Evolutionary conservation across 257 asterid species (phyloP).

Genomic region (Lavandula angustifolia): DNA sequence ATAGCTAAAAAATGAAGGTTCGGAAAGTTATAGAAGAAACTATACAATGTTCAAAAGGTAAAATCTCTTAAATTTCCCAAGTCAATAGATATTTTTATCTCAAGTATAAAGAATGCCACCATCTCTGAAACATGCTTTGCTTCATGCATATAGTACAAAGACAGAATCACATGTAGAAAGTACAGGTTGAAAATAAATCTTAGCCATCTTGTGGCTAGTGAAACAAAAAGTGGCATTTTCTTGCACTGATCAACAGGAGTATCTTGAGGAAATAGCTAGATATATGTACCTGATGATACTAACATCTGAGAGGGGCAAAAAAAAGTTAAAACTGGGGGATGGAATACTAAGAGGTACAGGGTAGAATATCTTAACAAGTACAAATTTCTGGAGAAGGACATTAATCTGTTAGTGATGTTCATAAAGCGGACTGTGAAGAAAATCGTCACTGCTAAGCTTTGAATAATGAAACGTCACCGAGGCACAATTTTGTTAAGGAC

Average conservation of each 20-base stretch:
- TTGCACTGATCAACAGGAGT: neutral
- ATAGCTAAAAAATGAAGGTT: neutral
- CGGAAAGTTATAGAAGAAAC: neutral
- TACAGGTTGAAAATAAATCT: neutral
- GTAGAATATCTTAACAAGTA: neutral
- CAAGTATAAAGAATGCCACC: slow-evolving; percentile 18
- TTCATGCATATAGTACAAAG: slow-evolving; percentile 11
- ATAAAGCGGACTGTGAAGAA: neutral
- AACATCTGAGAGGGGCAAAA: neutral
- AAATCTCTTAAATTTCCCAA: slow-evolving; percentile 9
- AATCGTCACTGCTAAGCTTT: slow-evolving; percentile 4
- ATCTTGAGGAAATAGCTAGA: neutral
- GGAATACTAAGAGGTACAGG: neutral
- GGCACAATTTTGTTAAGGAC: slow-evolving; percentile 4
- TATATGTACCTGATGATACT: slow-evolving; percentile 21
- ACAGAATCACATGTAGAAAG: slow-evolving; percentile 17
- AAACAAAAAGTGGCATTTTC: slow-evolving; percentile 17
- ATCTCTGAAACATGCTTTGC: slow-evolving; percentile 1
- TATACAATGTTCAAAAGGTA: slow-evolving; percentile 6
- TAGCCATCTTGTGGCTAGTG: slow-evolving; percentile 8
- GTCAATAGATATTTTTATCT: slow-evolving; percentile 14
- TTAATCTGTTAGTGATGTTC: neutral
- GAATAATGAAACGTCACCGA: neutral
- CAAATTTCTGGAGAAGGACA: slow-evolving; percentile 1
- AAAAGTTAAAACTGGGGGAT: neutral